Percentiles rank a stretch among this genome's conserved stretches.
phyloP scores from a whole-genome alignment of 164 flowering plant genomes.

The Liriodendron chinense region DNA sequence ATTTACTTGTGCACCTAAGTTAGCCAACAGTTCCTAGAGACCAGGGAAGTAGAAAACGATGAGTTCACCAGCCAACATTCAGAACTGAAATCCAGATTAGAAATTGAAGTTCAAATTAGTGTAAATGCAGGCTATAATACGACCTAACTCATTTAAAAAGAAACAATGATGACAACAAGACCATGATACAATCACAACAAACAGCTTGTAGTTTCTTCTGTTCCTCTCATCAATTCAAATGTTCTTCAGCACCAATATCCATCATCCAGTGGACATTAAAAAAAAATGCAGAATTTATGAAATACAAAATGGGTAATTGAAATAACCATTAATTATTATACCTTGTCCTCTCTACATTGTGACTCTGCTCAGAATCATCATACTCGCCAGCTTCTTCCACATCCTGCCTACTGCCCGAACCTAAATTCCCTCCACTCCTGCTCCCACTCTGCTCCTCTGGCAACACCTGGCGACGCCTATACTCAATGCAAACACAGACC shows the following conservation, averaged over 20 bases:
- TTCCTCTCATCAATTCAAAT: neutral
- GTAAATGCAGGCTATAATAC: neutral
- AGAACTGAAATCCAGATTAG: too few relatives aligned
- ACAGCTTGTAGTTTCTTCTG: neutral
- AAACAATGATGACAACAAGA: neutral
- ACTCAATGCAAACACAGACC: conserved; percentile 47
- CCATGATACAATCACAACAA: neutral
- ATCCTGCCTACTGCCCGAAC: conserved; percentile 12
- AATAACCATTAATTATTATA: conserved; percentile 4
- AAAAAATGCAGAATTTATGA: neutral
- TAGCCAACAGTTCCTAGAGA: too few relatives aligned
- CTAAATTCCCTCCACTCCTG: conserved; percentile 10
- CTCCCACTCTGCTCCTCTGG: neutral
- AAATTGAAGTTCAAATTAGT: too few relatives aligned
- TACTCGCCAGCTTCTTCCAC: conserved; percentile 19
- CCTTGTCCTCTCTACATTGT: conserved; percentile 43
- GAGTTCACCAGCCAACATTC: too few relatives aligned
- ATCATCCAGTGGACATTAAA: neutral
- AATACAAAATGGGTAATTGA: neutral
- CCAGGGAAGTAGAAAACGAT: too few relatives aligned
- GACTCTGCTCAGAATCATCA: conserved; percentile 21
- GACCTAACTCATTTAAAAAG: neutral
- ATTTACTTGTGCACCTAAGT: too few relatives aligned
- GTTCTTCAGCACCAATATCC: neutral
- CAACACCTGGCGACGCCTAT: conserved; percentile 25